Base-by-base conservation (phyloP, 2,329 filamentous ascomycete species). In the Fusarium aywerte region DNA sequence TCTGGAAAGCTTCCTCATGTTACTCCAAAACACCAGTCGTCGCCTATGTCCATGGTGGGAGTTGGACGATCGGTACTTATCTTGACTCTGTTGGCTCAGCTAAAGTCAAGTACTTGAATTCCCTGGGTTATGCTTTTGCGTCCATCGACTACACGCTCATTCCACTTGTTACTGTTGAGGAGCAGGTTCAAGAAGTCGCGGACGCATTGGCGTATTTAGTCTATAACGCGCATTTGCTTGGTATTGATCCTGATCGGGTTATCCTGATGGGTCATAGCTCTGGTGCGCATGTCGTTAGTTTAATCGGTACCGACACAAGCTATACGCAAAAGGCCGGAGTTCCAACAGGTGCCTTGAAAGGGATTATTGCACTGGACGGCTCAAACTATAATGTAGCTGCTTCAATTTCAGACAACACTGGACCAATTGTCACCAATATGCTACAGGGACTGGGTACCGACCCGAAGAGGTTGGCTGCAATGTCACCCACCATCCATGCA, bases 191-290 rank as follows among this genome's bases (percentile, higher is more conserved):
- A 29, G 56, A 61, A 4, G 48, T 61, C 3, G 56, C 58, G 2
- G 39, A 54, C 2, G 51, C 56, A 0, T 33, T 61, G 0, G 56
- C 39, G 4, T 54, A 35, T 1, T 4, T 61, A 1, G 25, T 31
- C 8, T 21, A 31, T 0, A 32, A 54, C 10, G 15, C 16, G 2
- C 1, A 10, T 2, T 6, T 7, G 0, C 32, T 54, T 0, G 2
- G 3, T 0, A n/a, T 61, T 0, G 56, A 61, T 12, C 2, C 38
- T 5, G 11, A 16, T 1, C 9, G 21, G 1, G 8, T 61, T 1
- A 13, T 54, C 2, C 21, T 61, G 2, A 61, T 61, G 58, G 58
- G 58, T 1, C 58, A 61, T 13, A 61, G 58, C 16, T 61, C 58
- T 13, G 58, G 58, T 1, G 56, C 18, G 7, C 58, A 61, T 13